Percentiles rank a stretch among this genome's conserved stretches.
Conservation (phyloP, 768 basidiomycete species). For the Omphalotus guepiniiformis region DNA sequence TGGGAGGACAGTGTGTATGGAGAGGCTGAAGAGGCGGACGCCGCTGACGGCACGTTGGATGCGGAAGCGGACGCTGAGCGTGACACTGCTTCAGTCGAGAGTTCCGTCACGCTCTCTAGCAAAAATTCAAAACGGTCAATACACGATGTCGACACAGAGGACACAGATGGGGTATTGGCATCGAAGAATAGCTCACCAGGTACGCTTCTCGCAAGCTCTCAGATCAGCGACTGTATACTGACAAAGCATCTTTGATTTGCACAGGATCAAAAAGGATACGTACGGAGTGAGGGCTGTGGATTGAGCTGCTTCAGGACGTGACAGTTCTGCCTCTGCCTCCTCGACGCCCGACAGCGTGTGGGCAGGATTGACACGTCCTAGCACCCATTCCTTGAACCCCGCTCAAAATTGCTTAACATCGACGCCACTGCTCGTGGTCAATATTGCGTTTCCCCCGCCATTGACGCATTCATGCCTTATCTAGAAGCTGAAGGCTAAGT, state of each 20-base stretch:
- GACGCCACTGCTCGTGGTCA: too few species aligned
- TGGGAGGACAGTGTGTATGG: constrained; percentile 5
- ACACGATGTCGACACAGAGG: constrained; percentile 44
- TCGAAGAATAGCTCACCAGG: constrained; percentile 11
- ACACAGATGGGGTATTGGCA: constrained; percentile 20
- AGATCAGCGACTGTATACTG: neutral
- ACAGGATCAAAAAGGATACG: constrained; percentile 10
- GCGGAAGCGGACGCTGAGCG: constrained; percentile 24
- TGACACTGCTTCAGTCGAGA: constrained; percentile 46
- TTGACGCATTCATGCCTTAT: too few species aligned
- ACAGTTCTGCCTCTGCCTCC: too few species aligned
- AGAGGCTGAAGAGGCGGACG: constrained; percentile 3
- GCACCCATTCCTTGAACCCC: too few species aligned
- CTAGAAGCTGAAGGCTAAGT: too few species aligned
- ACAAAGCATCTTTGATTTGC: neutral
- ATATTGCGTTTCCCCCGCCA: too few species aligned
- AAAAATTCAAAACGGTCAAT: constrained; percentile 47
- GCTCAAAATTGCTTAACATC: too few species aligned
- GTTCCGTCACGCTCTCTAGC: constrained; percentile 54
- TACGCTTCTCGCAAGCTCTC: neutral
- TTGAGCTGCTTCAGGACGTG: too few species aligned
- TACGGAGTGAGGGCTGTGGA: neutral
- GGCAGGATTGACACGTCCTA: too few species aligned
- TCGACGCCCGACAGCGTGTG: too few species aligned
- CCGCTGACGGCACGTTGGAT: constrained; percentile 7